A percentile compares a stretch with the other conserved stretches of the same genome.
Evolutionary conservation across 1,139 yeast species (phyloP).

Genomic region (Yarrowia galli): DNA sequence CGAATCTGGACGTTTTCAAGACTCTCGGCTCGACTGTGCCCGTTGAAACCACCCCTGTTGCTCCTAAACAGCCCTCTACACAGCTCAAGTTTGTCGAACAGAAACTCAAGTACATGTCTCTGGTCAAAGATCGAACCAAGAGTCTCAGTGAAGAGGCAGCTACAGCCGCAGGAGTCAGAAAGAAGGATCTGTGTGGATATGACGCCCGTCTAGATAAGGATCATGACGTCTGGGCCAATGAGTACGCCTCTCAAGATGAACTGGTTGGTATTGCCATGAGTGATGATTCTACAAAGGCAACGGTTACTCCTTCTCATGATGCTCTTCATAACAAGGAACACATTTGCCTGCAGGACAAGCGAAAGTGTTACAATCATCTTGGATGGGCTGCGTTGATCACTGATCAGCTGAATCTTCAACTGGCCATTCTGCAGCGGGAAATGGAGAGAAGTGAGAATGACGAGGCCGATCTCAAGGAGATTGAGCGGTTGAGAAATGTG

Average conservation of each 20-base stretch:
- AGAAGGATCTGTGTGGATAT: conserved; percentile 55
- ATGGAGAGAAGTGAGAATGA: conserved; percentile 2
- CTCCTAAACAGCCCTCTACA: conserved; percentile 15
- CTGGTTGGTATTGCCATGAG: neutral
- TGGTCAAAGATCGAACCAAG: conserved; percentile 44
- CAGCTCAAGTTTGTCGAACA: conserved; percentile 43
- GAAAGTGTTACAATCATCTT: conserved; percentile 69
- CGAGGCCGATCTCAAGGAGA: conserved; percentile 18
- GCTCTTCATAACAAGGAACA: conserved; percentile 39
- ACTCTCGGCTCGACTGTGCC: conserved; percentile 7
- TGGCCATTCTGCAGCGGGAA: conserved; percentile 8
- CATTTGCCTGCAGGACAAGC: conserved; percentile 66
- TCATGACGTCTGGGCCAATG: neutral
- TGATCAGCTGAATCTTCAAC: conserved; percentile 55
- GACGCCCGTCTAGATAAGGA: conserved; percentile 48
- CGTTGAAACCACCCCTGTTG: neutral
- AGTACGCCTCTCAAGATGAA: conserved; percentile 9
- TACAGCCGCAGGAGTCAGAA: conserved; percentile 45
- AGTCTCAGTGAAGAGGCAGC: conserved; percentile 44
- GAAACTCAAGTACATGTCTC: conserved; percentile 44
- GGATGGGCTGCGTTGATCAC: conserved; percentile 68
- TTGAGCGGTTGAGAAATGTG: conserved; percentile 11
- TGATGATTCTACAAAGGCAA: neutral
- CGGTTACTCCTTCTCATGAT: conserved; percentile 2
- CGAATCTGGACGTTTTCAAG: conserved; percentile 24